Conservation (phyloP, 2,329 filamentous ascomycete species). For the Colletotrichum ledebouriae region DNA sequence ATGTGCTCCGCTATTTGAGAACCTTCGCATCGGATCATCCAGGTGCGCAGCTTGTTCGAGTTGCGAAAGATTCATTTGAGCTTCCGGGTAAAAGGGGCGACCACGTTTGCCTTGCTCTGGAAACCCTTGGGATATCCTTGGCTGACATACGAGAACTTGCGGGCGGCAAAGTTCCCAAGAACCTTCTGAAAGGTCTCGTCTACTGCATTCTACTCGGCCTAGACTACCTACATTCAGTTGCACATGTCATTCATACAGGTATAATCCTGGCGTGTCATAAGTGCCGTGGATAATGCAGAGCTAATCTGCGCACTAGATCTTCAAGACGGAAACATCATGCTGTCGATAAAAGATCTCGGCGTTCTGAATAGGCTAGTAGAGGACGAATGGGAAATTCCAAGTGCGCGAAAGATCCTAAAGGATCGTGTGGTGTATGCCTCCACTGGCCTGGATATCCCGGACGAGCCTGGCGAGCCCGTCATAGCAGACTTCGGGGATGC, state of each 20-base stretch:
- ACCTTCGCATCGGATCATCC: slow-evolving; percentile 30
- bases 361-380: slow-evolving; percentile 41
- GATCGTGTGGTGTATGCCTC: slow-evolving; percentile 49
- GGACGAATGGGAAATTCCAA: slow-evolving; percentile 42
- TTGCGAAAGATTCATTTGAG: slow-evolving; percentile 27
- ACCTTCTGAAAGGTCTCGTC: slow-evolving; percentile 27
- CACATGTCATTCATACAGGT: slow-evolving; percentile 39
- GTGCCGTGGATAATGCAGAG: not conserved
- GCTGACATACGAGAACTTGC: slow-evolving; percentile 39
- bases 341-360: slow-evolving; percentile 41
- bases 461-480: slow-evolving; percentile 44
- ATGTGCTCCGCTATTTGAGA: slow-evolving; percentile 17
- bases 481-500: slow-evolving; percentile 52
- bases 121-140: slow-evolving; percentile 35
- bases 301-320: slow-evolving; percentile 39
- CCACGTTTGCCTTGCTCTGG: slow-evolving; percentile 32
- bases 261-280: not conserved
- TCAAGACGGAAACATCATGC: slow-evolving; percentile 46
- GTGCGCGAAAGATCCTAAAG: slow-evolving; percentile 47
- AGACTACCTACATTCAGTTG: slow-evolving; percentile 36
- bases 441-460: slow-evolving; percentile 46
- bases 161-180: slow-evolving; percentile 34
- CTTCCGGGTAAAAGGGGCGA: slow-evolving; percentile 10
- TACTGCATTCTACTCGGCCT: slow-evolving; percentile 30
- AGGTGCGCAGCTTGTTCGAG: slow-evolving; percentile 13